phyloP scores from a whole-genome alignment of 768 basidiomycete species.

The Lactarius tabidus region DNA sequence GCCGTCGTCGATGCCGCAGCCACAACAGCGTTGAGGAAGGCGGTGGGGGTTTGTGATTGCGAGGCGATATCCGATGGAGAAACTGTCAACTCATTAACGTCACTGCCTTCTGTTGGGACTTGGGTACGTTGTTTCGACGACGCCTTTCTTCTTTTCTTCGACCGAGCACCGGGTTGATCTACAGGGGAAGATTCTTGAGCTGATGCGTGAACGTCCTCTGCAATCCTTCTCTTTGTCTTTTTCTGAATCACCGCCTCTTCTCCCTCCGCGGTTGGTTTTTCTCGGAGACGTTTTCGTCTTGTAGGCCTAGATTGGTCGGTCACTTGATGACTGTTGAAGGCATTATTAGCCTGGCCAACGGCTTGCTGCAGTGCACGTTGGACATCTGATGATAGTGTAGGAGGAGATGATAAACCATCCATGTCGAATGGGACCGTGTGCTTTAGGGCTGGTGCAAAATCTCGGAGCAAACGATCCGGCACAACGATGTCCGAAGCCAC shows the following conservation, averaged over 20 bases:
- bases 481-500: slow-evolving; percentile 3
- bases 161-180: slow-evolving; percentile 17
- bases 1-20: slow-evolving; percentile 55
- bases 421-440: slow-evolving; percentile 3
- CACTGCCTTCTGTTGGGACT: not conserved
- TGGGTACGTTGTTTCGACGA: slow-evolving; percentile 27
- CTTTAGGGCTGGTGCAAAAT: slow-evolving; percentile 13
- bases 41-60: slow-evolving; percentile 35
- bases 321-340: slow-evolving; percentile 32
- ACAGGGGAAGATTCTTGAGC: slow-evolving; percentile 2
- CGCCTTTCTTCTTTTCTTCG: slow-evolving; percentile 35
- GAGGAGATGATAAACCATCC: slow-evolving; percentile 14
- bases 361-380: slow-evolving; percentile 50
- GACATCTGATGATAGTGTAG: slow-evolving; percentile 40
- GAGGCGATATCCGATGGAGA: slow-evolving; percentile 7
- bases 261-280: slow-evolving; percentile 17
- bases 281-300: slow-evolving; percentile 38
- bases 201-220: slow-evolving; percentile 1
- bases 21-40: slow-evolving; percentile 61
- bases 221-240: slow-evolving; percentile 35
- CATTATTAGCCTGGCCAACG: slow-evolving; percentile 43
- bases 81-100: slow-evolving; percentile 15
- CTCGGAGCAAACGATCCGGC: slow-evolving; percentile 1
- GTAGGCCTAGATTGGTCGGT: slow-evolving; percentile 21
- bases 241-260: slow-evolving; percentile 28